Evolutionary conservation across 345 rosid genomes (phyloP).

Genomic region (Camelina neglecta): DNA sequence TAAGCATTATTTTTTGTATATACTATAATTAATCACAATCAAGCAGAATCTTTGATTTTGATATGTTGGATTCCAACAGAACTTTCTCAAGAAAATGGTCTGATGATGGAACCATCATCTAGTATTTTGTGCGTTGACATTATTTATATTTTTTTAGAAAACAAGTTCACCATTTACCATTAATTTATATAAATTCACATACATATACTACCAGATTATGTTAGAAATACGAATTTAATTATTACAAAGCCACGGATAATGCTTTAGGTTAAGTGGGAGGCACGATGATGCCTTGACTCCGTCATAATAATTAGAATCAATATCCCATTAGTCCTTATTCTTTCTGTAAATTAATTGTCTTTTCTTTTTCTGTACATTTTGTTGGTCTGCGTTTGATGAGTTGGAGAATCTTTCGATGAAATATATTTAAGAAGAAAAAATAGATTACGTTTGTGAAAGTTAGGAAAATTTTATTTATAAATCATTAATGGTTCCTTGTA

Average conservation of each 20-base stretch:
- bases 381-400: slow-evolving; percentile 14
- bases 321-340: slow-evolving; percentile 15
- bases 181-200: neutral
- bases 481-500: neutral
- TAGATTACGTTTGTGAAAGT: slow-evolving; percentile 10
- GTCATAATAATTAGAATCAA: slow-evolving; percentile 22
- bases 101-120: neutral
- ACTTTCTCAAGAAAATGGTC: neutral
- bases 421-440: neutral
- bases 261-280: slow-evolving; percentile 39
- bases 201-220: neutral
- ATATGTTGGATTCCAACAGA: slow-evolving; percentile 19
- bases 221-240: neutral
- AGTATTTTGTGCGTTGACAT: neutral
- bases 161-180: neutral
- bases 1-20: neutral
- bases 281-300: slow-evolving; percentile 42
- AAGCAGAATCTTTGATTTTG: slow-evolving; percentile 17
- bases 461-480: neutral
- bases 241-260: slow-evolving; percentile 22
- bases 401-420: slow-evolving; percentile 5
- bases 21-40: neutral
- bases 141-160: neutral
- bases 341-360: neutral
- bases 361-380: neutral